Evolutionary conservation across 1,284 basidiomycete species (phyloP), one percentile per base, ranked within the genome.

Genomic region (Xerocomus amazonicus): DNA sequence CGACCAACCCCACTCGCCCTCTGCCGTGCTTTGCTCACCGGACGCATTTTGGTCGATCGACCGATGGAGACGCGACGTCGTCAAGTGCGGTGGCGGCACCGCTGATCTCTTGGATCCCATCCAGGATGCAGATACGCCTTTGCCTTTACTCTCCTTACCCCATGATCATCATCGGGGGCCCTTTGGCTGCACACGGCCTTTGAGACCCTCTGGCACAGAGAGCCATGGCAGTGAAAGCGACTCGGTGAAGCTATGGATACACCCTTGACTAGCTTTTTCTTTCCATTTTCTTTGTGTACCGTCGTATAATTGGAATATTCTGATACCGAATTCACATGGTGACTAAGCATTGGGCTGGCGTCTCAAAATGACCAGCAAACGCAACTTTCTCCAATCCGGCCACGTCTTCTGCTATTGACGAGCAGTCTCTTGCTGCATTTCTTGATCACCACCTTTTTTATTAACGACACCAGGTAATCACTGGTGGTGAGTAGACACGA

Each of bases 31-130:
- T 28, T 49, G 10, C 35, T 37, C 37, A n/a, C 47, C 51, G 12
- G 59, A 62, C 39, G 45, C 53, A 17, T 60, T 57, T 26, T 46
- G 19, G 40, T 59, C 54, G 8, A 61, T 60, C 27, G 59, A 60
- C 43, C 56, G 42, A 13, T 60, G 59, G 60, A 63, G 59, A 48
- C 58, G 38, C 34, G 45, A 54, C 35, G 47, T 60, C 13, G 48
- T 50, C 29, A 37, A 50, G 31, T 43, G 45, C 29, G 42, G 29
- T n/a, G 44, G 42, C 26, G 43, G 9, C 33, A 35, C 32, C 16
- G 10, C 46, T 4, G 50, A 42, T 28, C 60, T 58, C 31, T 38
- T 62, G 37, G 60, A 60, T 23, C 50, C 50, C 35, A 50, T 58
- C 26, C 58, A 60, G 6, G 58, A 58, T 16, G 27, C 29, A 14